A percentile compares a stretch with the other conserved stretches of the same genome.
Conservation (phyloP, 441 rosid species). For the Euphorbia celastroides region DNA sequence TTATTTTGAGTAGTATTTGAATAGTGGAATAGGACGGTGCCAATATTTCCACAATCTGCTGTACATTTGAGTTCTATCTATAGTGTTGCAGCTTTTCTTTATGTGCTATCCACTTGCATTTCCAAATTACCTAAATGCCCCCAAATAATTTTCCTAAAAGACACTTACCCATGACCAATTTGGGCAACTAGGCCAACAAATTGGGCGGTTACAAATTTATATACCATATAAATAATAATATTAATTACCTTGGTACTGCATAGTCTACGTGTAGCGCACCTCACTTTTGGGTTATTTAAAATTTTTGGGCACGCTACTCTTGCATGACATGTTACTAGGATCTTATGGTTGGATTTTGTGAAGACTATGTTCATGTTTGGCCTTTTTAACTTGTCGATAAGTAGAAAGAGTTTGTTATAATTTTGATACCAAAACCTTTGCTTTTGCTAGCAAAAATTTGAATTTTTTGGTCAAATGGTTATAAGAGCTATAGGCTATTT, state of each 20-base stretch:
- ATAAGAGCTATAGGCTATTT: too few relatives aligned
- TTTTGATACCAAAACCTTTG: not conserved
- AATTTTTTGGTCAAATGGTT: too few relatives aligned
- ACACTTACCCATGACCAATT: not conserved
- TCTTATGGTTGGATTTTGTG: conserved; percentile 1
- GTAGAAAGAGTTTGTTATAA: not conserved
- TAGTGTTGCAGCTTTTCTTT: not conserved
- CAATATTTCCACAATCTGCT: not conserved
- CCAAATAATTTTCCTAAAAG: not conserved
- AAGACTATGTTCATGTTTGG: conserved; percentile 1
- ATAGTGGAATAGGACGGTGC: conserved; percentile 1
- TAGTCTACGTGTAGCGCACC: conserved; percentile 42
- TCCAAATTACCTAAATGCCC: conserved; percentile 5
- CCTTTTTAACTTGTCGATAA: not conserved
- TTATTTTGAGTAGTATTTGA: not conserved
- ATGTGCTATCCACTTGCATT: not conserved
- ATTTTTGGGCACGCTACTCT: not conserved
- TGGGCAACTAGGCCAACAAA: not conserved
- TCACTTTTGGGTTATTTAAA: not conserved
- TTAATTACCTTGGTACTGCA: conserved; percentile 13
- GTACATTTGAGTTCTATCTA: not conserved
- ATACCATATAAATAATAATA: conserved; percentile 3
- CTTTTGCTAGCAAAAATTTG: not conserved
- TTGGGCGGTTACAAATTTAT: conserved; percentile 6
- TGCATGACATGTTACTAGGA: not conserved